Evolutionary conservation across 352 stramenopile genomes (phyloP).

Genomic region (Phytopythium helicoides): DNA sequence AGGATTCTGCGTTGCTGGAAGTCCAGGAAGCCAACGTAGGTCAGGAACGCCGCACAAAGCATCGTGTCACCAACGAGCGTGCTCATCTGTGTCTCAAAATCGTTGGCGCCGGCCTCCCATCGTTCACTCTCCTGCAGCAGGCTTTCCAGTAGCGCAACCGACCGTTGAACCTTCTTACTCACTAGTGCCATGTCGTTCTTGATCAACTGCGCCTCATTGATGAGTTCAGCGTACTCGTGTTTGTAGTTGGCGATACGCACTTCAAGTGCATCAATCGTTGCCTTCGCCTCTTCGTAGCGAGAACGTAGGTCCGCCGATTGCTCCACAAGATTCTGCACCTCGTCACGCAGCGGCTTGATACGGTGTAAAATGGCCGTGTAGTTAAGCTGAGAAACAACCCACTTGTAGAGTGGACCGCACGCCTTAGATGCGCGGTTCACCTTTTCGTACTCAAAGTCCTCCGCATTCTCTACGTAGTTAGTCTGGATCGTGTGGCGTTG

Average conservation of each 20-base stretch:
- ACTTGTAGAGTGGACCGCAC: slow-evolving; percentile 99
- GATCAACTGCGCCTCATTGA: slow-evolving; percentile 97
- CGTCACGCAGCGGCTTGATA: slow-evolving; percentile 97
- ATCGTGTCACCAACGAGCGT: slow-evolving; percentile 97
- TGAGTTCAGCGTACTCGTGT: slow-evolving; percentile 97
- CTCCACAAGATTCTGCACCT: slow-evolving; percentile 97
- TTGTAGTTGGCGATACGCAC: slow-evolving; percentile 98
- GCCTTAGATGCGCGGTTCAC: slow-evolving; percentile 94
- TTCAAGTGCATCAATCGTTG: slow-evolving; percentile 94
- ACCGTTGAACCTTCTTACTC: slow-evolving; percentile 96
- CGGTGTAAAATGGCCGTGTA: slow-evolving; percentile 98
- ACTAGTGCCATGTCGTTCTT: slow-evolving; percentile 98
- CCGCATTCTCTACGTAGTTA: slow-evolving; percentile 94
- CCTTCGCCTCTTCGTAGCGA: slow-evolving; percentile 91
- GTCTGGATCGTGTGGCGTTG: slow-evolving; percentile 95
- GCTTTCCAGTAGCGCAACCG: slow-evolving; percentile 97
- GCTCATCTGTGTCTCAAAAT: slow-evolving; percentile 96
- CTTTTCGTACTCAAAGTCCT: slow-evolving; percentile 91
- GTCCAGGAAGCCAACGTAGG: slow-evolving; percentile 98
- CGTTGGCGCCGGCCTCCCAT: slow-evolving; percentile 96
- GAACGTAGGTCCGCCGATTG: slow-evolving; percentile 91
- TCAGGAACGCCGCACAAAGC: slow-evolving; percentile 96
- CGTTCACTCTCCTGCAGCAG: slow-evolving; percentile 97
- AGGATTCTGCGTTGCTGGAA: slow-evolving; percentile 96
- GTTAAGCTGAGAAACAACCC: slow-evolving; percentile 97